A percentile compares a stretch with the other conserved stretches of the same genome.
These are phyloP conservation scores for bread wheat (Triticum aestivum) DNA, from an alignment of 176 grass and related monocot species.

Conservation along the genomic window IWGSC_CS_RefSeq_v2.1 NC_057808.1:102092109-102092608, in stretches of 20 bases:
- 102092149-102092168: constrained; percentile 22
- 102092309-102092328: constrained; percentile 58
- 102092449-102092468: constrained; percentile 62
- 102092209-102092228: constrained; percentile 41
- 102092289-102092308: constrained; percentile 55
- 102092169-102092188: constrained; percentile 8
- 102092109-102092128: constrained; percentile 41
- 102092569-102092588: constrained; percentile 64
- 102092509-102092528: constrained; percentile 68
- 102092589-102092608: constrained; percentile 71
- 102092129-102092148: not conserved
- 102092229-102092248: constrained; percentile 41
- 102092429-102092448: constrained; percentile 69
- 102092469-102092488: constrained; percentile 82
- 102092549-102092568: constrained; percentile 78
- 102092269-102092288: constrained; percentile 63
- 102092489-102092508: constrained; percentile 34
- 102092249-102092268: constrained; percentile 51
- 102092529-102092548: constrained; percentile 64
- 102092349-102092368: constrained; percentile 65
- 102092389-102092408: constrained; percentile 61
- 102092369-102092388: constrained; percentile 46
- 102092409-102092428: constrained; percentile 58
- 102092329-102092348: constrained; percentile 58
- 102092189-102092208: constrained; percentile 27